These are phyloP conservation scores for Umbelopsis ramanniana DNA, from an alignment of 192 early-diverging fungal species.

Conservation along the genomic window DNA sequence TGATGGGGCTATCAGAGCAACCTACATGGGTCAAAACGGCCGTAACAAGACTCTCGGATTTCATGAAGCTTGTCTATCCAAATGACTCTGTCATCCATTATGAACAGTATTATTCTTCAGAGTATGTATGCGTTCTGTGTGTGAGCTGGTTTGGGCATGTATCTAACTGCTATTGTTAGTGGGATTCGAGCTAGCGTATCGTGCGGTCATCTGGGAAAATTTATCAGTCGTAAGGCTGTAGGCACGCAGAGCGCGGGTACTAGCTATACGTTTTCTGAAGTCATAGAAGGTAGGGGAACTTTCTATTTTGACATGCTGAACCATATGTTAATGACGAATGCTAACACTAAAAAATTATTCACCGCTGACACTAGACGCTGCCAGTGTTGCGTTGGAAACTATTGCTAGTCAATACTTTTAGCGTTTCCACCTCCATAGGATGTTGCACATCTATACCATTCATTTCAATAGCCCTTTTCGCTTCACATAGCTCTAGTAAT, in stretches of 20 bases:
- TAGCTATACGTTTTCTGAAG: conserved; percentile 10
- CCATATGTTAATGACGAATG: conserved; percentile 7
- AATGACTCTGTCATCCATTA: conserved; percentile 10
- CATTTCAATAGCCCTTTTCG: not conserved
- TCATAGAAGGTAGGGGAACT: conserved; percentile 15
- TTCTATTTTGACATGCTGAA: not conserved
- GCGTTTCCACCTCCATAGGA: not conserved
- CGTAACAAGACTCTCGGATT: not conserved
- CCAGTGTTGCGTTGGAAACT: conserved; percentile 14
- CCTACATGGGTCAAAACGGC: not conserved
- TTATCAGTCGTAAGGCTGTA: conserved; percentile 5
- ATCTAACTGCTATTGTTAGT: not conserved
- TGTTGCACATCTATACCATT: not conserved
- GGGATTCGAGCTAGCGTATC: conserved; percentile 1
- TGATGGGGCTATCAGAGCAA: conserved; percentile 9
- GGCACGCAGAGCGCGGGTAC: not conserved
- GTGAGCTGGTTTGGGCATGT: not conserved
- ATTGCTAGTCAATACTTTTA: conserved; percentile 7
- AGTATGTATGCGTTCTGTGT: not conserved
- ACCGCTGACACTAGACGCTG: not conserved
- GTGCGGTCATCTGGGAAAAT: conserved; percentile 4
- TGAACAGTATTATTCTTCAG: not conserved
- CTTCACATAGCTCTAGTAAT: not conserved
- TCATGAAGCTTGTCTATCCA: conserved; percentile 1
- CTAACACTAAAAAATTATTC: not conserved